Evolutionary conservation across 352 stramenopile species (phyloP).

Genomic region (Peronospora farinosa): DNA sequence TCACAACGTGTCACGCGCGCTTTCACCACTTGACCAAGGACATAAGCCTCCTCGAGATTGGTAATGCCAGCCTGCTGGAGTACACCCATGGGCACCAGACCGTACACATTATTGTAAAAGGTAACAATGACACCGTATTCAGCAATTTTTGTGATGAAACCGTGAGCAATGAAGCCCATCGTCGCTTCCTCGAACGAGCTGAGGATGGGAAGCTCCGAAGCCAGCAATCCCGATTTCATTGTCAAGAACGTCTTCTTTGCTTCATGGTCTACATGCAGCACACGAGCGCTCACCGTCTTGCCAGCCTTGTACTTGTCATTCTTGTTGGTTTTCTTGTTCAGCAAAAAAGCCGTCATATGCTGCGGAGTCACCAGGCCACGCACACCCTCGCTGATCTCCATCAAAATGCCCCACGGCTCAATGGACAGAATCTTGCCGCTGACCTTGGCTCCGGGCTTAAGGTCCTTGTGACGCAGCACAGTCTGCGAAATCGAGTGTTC

Average conservation of each 20-base stretch:
- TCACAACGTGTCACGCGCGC: conserved; percentile 72
- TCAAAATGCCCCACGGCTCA: conserved; percentile 75
- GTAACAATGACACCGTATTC: conserved; percentile 90
- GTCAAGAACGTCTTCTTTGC: conserved; percentile 91
- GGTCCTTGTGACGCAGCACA: conserved; percentile 74
- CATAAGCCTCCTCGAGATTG: conserved; percentile 82
- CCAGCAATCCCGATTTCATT: conserved; percentile 81
- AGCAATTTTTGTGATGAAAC: conserved; percentile 93
- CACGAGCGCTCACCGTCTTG: conserved; percentile 68
- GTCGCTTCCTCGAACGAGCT: conserved; percentile 68
- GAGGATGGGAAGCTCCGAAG: conserved; percentile 72
- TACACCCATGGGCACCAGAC: conserved; percentile 82
- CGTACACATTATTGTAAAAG: conserved; percentile 95
- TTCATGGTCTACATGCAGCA: conserved; percentile 80
- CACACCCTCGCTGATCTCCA: conserved; percentile 84
- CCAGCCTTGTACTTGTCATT: conserved; percentile 75
- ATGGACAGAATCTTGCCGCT: conserved; percentile 77
- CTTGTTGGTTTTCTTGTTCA: conserved; percentile 53
- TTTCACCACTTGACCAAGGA: conserved; percentile 83
- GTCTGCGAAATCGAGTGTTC: conserved; percentile 63
- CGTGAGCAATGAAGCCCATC: conserved; percentile 67
- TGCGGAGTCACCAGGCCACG: conserved; percentile 62
- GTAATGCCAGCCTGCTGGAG: conserved; percentile 78
- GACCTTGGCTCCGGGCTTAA: conserved; percentile 67
- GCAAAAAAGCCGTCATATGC: conserved; percentile 74